Percentiles rank a stretch among this genome's conserved stretches.
Conservation (phyloP, 148 eudicot genomes). For the Dysphania ambrosioides region DNA sequence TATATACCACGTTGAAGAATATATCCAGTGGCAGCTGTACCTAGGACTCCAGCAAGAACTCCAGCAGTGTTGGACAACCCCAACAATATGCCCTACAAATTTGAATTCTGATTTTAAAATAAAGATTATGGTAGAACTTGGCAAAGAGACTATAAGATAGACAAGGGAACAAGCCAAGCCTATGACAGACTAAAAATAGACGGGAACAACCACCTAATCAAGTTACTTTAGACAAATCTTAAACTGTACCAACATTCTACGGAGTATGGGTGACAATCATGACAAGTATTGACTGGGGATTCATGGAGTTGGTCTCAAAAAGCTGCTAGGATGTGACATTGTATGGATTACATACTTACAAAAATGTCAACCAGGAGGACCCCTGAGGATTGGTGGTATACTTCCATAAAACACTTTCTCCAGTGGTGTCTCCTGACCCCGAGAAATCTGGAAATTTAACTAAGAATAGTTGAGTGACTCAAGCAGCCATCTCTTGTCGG, state of each 20-base stretch:
- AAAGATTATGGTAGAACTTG: background rate
- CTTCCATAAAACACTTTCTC: background rate
- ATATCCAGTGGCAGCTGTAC: constrained; percentile 94
- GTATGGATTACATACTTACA: background rate
- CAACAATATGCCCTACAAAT: constrained; percentile 69
- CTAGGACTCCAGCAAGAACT: constrained; percentile 93
- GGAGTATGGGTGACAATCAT: background rate
- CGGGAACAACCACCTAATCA: background rate
- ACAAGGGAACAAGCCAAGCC: background rate
- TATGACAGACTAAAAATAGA: background rate
- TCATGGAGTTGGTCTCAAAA: background rate
- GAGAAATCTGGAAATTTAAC: background rate
- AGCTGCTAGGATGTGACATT: background rate
- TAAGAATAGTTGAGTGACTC: background rate
- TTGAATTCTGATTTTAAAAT: background rate
- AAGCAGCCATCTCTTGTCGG: background rate
- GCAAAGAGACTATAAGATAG: background rate
- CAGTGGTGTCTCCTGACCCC: background rate
- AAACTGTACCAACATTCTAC: background rate
- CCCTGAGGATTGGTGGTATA: background rate
- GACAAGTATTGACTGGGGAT: background rate
- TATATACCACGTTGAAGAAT: constrained; percentile 81
- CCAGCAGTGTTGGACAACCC: constrained; percentile 95
- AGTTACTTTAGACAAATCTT: background rate
- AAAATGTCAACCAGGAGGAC: background rate